Evolutionary conservation across 2,329 filamentous ascomycete species (phyloP), one percentile per base, ranked within the genome.

Genomic region (Xylaria sp.): DNA sequence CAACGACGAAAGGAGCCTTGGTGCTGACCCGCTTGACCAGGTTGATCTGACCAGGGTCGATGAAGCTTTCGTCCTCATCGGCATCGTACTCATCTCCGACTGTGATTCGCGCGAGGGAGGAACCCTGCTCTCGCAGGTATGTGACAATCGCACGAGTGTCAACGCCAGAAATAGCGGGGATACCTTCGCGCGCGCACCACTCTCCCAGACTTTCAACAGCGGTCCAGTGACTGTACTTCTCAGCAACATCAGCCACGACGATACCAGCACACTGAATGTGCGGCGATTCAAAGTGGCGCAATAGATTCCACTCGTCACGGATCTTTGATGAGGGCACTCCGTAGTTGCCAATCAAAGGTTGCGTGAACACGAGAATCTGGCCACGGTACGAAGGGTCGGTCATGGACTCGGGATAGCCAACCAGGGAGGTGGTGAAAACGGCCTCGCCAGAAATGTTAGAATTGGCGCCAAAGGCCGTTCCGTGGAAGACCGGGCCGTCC

Each of bases 61-160:
- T 80, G 76, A 91, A 99, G 66, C 92, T 89, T 80, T 97, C 94
- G 70, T 97, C 94, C 79, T 99, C 91, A 71, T 97, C 93, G 66
- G 92, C 93, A 76, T 99, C 94, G 75, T 99, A 99, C 79, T 97
- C 92, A 73, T 97, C 94, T 68, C 94, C 94, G 70, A 96, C 88
- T 49, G 92, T 90, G 77, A 99, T 96, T 72, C 91, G 87, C 69
- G 93, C 94, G 55, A 99, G 86, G 58, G 93, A 97, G 50, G 93
- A 97, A 76, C 94, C 94, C 76, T 94, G 90, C 82, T 99, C 94
- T 74, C 94, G 91, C 69, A 99, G 85, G 73, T 91, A 87, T 56
- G 94, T 97, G 73, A 99, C 94, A 71, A 99, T 96, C 65, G 88
- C 93, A 76, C 94, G 91, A 54, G 94, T 99, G 73, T 99, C 94